Conservation (phyloP, 2,329 filamentous ascomycete species). For the Ceratocystis ficicola region DNA sequence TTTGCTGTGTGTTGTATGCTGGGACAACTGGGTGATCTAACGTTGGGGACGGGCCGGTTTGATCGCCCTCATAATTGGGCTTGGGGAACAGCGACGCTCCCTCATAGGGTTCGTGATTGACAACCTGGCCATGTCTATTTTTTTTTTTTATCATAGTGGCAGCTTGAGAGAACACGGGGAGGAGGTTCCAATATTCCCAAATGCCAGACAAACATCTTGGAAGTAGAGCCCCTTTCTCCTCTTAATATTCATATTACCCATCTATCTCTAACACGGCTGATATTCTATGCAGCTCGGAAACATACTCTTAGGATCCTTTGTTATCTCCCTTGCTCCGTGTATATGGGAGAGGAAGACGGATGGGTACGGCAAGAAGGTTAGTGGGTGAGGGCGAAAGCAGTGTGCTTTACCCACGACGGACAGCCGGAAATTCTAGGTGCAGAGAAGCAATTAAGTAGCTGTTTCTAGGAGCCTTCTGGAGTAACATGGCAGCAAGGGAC, state of each 20-base stretch:
- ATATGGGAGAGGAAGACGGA: not conserved
- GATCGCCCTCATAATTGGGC: not conserved
- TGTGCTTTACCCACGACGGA: not conserved
- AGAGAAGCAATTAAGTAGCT: not conserved
- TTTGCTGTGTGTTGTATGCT: not conserved
- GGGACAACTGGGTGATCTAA: not conserved
- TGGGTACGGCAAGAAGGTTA: not conserved
- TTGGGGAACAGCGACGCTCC: too few species aligned
- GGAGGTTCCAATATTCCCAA: too few species aligned
- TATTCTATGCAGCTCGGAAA: not conserved
- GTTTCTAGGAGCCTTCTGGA: not conserved
- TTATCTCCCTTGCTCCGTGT: not conserved
- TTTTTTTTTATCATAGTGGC: not conserved
- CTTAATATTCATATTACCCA: not conserved
- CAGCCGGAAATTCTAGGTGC: not conserved
- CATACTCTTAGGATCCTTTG: not conserved
- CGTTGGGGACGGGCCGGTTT: constrained; percentile 5
- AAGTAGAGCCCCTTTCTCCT: too few species aligned
- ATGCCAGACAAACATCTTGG: too few species aligned
- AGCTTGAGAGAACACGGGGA: not conserved
- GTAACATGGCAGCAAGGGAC: not conserved
- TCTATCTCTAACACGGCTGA: constrained; percentile 11
- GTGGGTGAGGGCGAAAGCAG: not conserved
- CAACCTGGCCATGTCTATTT: not conserved
- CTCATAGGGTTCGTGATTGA: too few species aligned